Conservation (phyloP, 768 basidiomycete species). For the Lyophyllum atratum region DNA sequence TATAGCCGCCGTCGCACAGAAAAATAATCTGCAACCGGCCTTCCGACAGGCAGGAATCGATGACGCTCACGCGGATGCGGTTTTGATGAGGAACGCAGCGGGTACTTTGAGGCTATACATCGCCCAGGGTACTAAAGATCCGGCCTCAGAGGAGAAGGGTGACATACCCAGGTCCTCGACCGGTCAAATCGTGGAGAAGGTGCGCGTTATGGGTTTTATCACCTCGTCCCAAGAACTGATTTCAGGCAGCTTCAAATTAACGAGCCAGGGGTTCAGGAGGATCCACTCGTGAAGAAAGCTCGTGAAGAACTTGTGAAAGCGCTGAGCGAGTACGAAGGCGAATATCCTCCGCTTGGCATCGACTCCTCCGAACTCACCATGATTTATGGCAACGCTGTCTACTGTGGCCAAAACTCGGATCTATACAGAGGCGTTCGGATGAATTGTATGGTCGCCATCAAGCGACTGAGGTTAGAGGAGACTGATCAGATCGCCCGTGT, state of each 20-base stretch:
- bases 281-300: neutral
- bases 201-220: neutral
- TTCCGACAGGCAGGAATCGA: neutral
- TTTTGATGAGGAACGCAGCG: neutral
- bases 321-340: neutral
- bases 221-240: neutral
- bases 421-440: neutral
- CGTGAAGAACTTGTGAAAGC: neutral
- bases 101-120: neutral
- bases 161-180: neutral
- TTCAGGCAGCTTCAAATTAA: neutral
- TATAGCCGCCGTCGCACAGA: no score
- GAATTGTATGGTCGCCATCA: neutral
- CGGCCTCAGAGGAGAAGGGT: no score
- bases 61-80: neutral
- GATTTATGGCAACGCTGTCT: neutral
- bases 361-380: neutral
- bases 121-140: neutral
- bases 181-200: neutral
- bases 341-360: neutral
- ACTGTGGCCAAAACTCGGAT: neutral
- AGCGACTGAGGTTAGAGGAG: neutral
- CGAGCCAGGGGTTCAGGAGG: neutral
- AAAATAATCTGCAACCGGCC: no score
- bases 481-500: neutral